phyloP scores from a whole-genome alignment of 177 flowering plant genomes.

The Tripterygium wilfordii region DNA sequence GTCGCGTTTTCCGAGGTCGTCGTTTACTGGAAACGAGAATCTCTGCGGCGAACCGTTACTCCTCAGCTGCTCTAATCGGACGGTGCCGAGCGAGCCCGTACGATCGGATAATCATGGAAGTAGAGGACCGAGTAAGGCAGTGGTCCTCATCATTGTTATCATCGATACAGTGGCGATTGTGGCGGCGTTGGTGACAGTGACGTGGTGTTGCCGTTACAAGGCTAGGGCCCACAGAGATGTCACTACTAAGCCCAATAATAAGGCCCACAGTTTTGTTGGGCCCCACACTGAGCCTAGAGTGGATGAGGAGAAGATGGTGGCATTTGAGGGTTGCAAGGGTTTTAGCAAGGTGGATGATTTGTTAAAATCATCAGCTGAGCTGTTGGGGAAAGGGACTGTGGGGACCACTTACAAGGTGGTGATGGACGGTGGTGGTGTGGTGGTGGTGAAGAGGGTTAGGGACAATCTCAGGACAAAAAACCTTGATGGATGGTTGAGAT shows the following conservation, averaged over 20 bases:
- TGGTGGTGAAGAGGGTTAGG: constrained; percentile 40
- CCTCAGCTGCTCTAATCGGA: constrained; percentile 12
- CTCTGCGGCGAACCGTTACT: constrained; percentile 38
- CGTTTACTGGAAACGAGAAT: constrained; percentile 27
- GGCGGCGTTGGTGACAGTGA: constrained; percentile 8
- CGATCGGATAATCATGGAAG: background rate
- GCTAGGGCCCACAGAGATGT: background rate
- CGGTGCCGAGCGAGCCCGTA: constrained; percentile 9
- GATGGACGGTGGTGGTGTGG: constrained; percentile 19
- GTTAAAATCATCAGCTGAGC: constrained; percentile 31
- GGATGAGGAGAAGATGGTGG: constrained; percentile 23
- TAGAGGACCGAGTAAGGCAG: background rate
- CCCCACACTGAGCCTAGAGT: constrained; percentile 3
- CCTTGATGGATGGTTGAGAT: constrained; percentile 28
- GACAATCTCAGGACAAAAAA: constrained; percentile 27
- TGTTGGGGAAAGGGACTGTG: constrained; percentile 30
- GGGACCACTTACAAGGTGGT: constrained; percentile 30
- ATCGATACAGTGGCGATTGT: constrained; percentile 8
- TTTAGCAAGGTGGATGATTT: constrained; percentile 33
- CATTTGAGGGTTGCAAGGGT: constrained; percentile 35
- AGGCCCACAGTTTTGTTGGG: no score
- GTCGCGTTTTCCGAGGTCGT: constrained; percentile 20
- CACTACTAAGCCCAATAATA: background rate
- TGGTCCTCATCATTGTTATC: constrained; percentile 8
- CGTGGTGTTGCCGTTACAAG: constrained; percentile 12